Evolutionary conservation across 169 alveolate species (phyloP).

Genomic region (Plasmodium cynomolgi): DNA sequence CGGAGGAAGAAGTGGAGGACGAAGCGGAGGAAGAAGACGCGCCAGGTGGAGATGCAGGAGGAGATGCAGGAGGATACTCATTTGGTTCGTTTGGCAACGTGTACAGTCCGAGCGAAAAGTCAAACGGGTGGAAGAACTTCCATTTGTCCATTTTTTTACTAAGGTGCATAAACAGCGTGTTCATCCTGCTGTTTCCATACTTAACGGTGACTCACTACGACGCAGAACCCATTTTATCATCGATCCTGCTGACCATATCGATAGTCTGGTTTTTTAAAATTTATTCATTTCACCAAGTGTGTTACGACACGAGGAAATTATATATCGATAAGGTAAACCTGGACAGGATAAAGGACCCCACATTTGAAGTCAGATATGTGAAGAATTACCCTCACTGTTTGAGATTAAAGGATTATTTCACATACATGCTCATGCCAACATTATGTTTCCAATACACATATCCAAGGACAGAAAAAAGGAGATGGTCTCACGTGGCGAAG

Average conservation of each 20-base stretch:
- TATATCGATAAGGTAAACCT: slow-evolving; percentile 76
- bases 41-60: background rate
- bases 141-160: slow-evolving; percentile 82
- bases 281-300: slow-evolving; percentile 92
- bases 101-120: background rate
- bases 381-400: slow-evolving; percentile 89
- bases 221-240: slow-evolving; percentile 88
- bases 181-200: slow-evolving; percentile 87
- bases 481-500: slow-evolving; percentile 82
- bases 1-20: background rate
- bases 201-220: slow-evolving; percentile 84
- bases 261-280: slow-evolving; percentile 91
- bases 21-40: background rate
- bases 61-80: background rate
- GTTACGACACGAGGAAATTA: slow-evolving; percentile 90
- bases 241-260: slow-evolving; percentile 88
- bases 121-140: slow-evolving; percentile 62
- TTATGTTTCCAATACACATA: slow-evolving; percentile 91
- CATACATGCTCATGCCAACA: slow-evolving; percentile 93
- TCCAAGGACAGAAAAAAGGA: slow-evolving; percentile 87
- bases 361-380: slow-evolving; percentile 10
- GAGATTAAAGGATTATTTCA: slow-evolving; percentile 83
- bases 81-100: background rate
- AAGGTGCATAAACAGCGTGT: slow-evolving; percentile 82
- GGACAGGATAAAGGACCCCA: slow-evolving; percentile 26